phyloP scores from a whole-genome alignment of 108 stramenopile species.

The Schizochytrium sp. region DNA sequence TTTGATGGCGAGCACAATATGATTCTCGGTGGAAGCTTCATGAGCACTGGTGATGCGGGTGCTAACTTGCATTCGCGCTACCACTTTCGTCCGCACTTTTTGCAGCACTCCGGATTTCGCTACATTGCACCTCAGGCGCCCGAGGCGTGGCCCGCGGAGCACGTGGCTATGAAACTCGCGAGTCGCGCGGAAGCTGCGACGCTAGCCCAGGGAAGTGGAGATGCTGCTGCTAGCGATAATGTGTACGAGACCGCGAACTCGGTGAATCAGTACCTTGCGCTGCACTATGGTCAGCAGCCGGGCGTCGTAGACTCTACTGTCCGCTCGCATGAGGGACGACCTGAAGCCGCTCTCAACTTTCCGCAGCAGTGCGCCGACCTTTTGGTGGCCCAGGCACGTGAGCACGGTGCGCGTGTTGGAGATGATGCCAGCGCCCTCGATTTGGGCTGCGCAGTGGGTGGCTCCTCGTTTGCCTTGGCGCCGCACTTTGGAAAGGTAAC shows the following conservation, averaged over 20 bases:
- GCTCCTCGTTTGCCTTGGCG: slow-evolving; percentile 73
- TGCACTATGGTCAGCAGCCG: slow-evolving; percentile 54
- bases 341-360: slow-evolving; percentile 24
- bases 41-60: slow-evolving; percentile 81
- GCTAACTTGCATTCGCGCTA: slow-evolving; percentile 74
- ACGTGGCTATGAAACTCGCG: slow-evolving; percentile 47
- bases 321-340: neutral
- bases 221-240: slow-evolving; percentile 28
- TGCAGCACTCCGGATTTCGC: slow-evolving; percentile 85
- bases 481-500: slow-evolving; percentile 71
- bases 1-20: slow-evolving; percentile 87
- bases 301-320: slow-evolving; percentile 47
- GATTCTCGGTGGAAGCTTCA: slow-evolving; percentile 85
- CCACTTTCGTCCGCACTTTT: slow-evolving; percentile 87
- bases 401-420: slow-evolving; percentile 47
- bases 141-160: slow-evolving; percentile 17
- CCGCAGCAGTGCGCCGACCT: slow-evolving; percentile 43
- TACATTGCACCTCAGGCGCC: slow-evolving; percentile 38
- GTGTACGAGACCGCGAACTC: slow-evolving; percentile 64
- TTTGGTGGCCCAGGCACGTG: slow-evolving; percentile 24
- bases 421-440: slow-evolving; percentile 53
- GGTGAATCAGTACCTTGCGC: slow-evolving; percentile 65
- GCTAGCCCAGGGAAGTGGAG: slow-evolving; percentile 20
- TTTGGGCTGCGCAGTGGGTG: slow-evolving; percentile 85
- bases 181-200: slow-evolving; percentile 35